Evolutionary conservation across 2,329 filamentous ascomycete species (phyloP), one percentile per base, ranked within the genome.

Genomic region (Colletotrichum brevisporum): DNA sequence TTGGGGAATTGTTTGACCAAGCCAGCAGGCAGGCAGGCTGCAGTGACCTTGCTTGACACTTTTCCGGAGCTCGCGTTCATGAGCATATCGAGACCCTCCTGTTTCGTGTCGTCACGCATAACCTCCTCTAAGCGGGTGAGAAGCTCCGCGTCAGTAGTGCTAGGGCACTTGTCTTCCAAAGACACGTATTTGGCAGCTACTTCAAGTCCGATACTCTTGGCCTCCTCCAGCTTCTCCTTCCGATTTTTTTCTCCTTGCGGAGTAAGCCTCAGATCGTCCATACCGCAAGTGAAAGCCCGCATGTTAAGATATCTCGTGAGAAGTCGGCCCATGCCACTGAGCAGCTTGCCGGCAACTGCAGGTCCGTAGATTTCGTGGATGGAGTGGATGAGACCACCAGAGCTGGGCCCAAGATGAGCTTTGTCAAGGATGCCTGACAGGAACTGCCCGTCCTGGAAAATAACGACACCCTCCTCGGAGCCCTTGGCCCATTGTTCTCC

Each of bases 271-370:
- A 99, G 85, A 84, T 99, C 97, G 76, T 99, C 95, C 81, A 99
- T 97, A 78, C 97, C 97, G 79, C 96, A 99, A 72, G 94, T 96
- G 79, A 98, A 98, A 2, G 95, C 96, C 59, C 95, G 89, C 91
- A 98, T 97, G 77, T 96, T 93, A 70, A 98, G 86, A 72, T 95
- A 92, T 75, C 95, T 92, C 0, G 96, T 99, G 71, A 99, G 83
- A 27, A 99, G 86, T 65, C 96, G 90, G 62, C 96, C 96, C 63
- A 99, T 86, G 74, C 95, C 92, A 84, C 94, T 97, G 62, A 99
- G 88, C 10, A 97, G 84, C 77, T 94, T 94, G 41, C 96, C 95
- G 21, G 96, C 95, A 71, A 92, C 87, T 16, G 91, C 92, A 66
- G 96, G 92, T 2, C 97, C 96, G 77, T 98, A 98, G 1, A 95